Evolutionary conservation across 2,329 filamentous ascomycete species (phyloP), one percentile per base, ranked within the genome.

Genomic region (Colletotrichum cordylinicola): DNA sequence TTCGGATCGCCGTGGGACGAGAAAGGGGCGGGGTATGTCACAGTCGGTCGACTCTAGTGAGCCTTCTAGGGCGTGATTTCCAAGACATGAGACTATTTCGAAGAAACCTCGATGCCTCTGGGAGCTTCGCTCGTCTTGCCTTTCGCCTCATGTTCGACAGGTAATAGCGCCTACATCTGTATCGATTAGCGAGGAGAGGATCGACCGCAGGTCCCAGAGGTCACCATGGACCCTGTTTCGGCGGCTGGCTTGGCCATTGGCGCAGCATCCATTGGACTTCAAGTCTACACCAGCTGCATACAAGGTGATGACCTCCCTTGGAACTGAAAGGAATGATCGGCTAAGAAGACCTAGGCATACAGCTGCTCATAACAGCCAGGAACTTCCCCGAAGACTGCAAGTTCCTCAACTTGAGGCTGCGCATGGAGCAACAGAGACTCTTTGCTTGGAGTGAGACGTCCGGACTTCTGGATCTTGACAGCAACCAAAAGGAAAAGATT

Each of bases 371-470:
- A 60, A 88, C 87, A 8, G 87, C 87, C n/a, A 80, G 85, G 60
- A 85, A 86, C 61, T 87, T 88, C 71, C 86, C 87, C n/a, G 84
- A 89, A 75, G 86, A 88, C 62, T 88, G 84, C 79, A 85, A 83
- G 73, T 88, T 88, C 78, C 85, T 89, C 73, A 88, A 88, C 75
- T 79, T 89, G 77, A 84, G 87, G 66, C 79, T 89, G 66, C 85
- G 86, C 68, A 87, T 89, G 85, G 87, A 89, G 78, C 87, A 89
- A 80, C 87, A 89, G 76, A 83, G 87, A 29, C 82, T 89, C 16
- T 88, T 87, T 75, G 86, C 86, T 55, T 89, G 87, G 87, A 87
- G 86, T 76, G 87, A 89, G 77, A 86, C 87, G 4, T 88, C 87
- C 13, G 88, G 87, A 10, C 79, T 89, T 21, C 81, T 88, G 15